Base-by-base conservation (phyloP, 331 rosid species). In the Pyrus hybrid region DNA sequence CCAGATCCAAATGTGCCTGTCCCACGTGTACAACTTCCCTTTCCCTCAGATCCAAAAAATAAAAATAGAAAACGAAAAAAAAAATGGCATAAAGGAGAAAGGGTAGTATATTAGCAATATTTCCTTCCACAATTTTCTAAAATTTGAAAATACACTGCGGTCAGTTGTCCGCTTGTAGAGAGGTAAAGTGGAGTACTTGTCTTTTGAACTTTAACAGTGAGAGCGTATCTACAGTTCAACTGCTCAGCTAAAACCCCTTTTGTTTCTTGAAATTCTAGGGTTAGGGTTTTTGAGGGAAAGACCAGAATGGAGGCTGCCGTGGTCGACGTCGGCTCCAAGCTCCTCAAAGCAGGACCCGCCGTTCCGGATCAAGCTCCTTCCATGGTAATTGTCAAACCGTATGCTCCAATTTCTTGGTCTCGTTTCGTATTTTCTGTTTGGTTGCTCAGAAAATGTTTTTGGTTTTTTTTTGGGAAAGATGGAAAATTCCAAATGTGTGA, bases 331-430 rank as follows among this genome's bases (percentile, higher is more conserved):
- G 98, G 98, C 71, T 88, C 97, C 60, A 91, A 79, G 79, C 90
- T 91, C 71, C 91, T 93, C 83, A 93, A 93, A 81, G 98, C 98
- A 4, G 98, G 97, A 67, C 88, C 93, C 23, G 96, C 98, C 66
- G 83, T 93, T 74, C 98, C 98, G 62, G 98, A 93, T 84, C 98
- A 93, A 72, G 77, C 96, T 80, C 98, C 98, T 13, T 82, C 93
- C 45, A 76, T 93, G 97, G 98, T 93, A 79, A 47, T 29, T 17
- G 2, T 56, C 49, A 20, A 53, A 35, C 29, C 33, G 21, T 43
- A 67, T 22, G 61, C 65, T 51, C 57, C 54, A 2, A 3, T 54
- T 33, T 63, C 8, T 13, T n/a, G 20, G 30, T 18, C 60, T 66
- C 41, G 10, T 17, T 51, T n/a, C 26, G 43, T 35, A 51, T 22